Evolutionary conservation across 257 asterid species (phyloP), one percentile per base, ranked within the genome.

Genomic region (Leonotis leonurus): DNA sequence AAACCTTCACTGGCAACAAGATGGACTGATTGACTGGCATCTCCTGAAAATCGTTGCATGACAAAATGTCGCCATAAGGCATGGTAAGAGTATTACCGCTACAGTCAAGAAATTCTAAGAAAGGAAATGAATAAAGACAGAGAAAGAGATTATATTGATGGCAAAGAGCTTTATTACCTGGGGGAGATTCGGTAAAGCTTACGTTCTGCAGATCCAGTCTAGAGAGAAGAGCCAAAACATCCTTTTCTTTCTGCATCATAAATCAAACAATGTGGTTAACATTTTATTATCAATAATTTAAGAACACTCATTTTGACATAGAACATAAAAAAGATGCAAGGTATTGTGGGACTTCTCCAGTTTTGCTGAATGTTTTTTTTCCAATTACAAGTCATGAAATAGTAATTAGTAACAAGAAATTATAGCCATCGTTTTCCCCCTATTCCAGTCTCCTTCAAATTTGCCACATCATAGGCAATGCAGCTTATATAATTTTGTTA

Each of bases 1-100:
- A 92, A 75, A 54, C 97, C 97, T 75, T 92, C 99, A 69, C 97
- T 72, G 5, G 90, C 99, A 70, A 92, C 90, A 16, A 89, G 80
- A 75, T 92, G 99, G 70, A 89, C 85, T 21, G 93, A 92, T 70
- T 77, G 85, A 73, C 80, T 77, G 40, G 91, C 99, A 48, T 86
- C 86, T 59, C 90, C 97, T 89, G 90, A 20, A 77, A 45, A 75
- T 66, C 75, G 45, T 73, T 65, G 58, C 58, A 51, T 39, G 66
- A 46, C 52, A 17, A 70, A 58, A 56, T 27, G 58, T 57, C 6
- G 30, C 44, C 11, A 11, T 29, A 52, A 5, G 26, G 56, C 26
- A 17, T 0, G 1, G 11, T 29, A 20, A 26, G 43, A 44, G 32
- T n/a, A 27, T 16, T 33, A 44, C 27, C 11, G 4, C 17, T 37